Evolutionary conservation across 108 stramenopile species (phyloP), one percentile per base, ranked within the genome.

Genomic region (Stephanodiscus triporus): DNA sequence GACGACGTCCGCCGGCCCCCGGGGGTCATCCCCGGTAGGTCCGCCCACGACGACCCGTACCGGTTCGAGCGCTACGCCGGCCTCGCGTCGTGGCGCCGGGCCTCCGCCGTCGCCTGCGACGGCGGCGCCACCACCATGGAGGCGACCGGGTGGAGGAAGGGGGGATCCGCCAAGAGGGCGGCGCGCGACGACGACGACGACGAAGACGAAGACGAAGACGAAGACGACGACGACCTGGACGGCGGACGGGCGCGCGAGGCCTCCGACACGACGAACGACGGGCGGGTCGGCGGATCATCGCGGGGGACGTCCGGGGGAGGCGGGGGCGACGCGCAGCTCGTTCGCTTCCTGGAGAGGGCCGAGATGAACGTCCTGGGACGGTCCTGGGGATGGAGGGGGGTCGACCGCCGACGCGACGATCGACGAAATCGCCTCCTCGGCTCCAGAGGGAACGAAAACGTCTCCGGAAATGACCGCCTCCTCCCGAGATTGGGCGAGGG

Each of bases 51-150:
- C 14, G 58, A 66, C 38, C 34, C 72, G 58, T 79, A 73, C 50
- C 63, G 51, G 20, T 72, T 79, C 23, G 78, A 79, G 63, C 65
- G 78, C 9, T 79, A 72, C 60, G 66, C 78, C 17, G 78, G 78
- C 59, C 55, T 68, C 9, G 59, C 71, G 22, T 37, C 42, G 32
- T 79, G 78, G 78, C 66, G 78, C n/a, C n/a, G n/a, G n/a, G n/a
- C n/a, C 26, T 47, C 58, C 71, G 37, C 23, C n/a, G 37, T 32
- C 17, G 26, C n/a, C 55, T 4, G 40, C 45, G 11, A 8, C 23
- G 51, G 23, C 20, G 77, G 72, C 24, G 72, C 72, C 22, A 73
- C 54, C 14, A 65, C 63, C 47, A 81, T 81, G 80, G 73, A 81
- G 50, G 80, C 80, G 29, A 70, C 73, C 2, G 32, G 24, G 0